Conservation (phyloP, 441 rosid species). For the Caryocar brasiliense region DNA sequence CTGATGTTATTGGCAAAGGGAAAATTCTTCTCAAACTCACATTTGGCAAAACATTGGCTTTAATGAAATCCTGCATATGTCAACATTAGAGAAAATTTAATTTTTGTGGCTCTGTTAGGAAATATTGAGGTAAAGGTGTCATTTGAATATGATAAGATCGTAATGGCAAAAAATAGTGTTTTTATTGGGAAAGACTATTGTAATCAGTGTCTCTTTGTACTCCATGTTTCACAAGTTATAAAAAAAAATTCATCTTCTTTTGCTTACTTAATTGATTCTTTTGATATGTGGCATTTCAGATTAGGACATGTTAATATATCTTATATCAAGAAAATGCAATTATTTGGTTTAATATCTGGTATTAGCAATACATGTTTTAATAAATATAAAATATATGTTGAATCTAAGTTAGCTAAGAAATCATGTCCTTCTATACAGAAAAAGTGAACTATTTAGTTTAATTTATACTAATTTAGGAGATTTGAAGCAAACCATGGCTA, state of each 20-base stretch:
- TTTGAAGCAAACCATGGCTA: background rate
- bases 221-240: background rate
- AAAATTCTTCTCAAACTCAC: background rate
- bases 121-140: too few species aligned
- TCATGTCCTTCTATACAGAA: background rate
- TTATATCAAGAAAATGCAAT: background rate
- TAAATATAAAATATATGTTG: background rate
- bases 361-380: background rate
- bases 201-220: background rate
- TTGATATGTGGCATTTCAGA: conserved; percentile 2
- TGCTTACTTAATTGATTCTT: background rate
- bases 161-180: background rate
- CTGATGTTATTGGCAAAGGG: background rate
- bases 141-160: background rate
- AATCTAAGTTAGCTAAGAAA: background rate
- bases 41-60: background rate
- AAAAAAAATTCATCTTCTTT: background rate
- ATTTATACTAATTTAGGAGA: background rate
- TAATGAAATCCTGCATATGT: background rate
- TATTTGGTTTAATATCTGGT: background rate
- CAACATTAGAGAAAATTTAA: background rate
- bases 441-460: background rate
- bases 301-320: background rate
- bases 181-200: background rate
- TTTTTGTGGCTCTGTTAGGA: background rate